phyloP scores from a whole-genome alignment of 2,329 filamentous ascomycete species.

The Verruconis gallopava region DNA sequence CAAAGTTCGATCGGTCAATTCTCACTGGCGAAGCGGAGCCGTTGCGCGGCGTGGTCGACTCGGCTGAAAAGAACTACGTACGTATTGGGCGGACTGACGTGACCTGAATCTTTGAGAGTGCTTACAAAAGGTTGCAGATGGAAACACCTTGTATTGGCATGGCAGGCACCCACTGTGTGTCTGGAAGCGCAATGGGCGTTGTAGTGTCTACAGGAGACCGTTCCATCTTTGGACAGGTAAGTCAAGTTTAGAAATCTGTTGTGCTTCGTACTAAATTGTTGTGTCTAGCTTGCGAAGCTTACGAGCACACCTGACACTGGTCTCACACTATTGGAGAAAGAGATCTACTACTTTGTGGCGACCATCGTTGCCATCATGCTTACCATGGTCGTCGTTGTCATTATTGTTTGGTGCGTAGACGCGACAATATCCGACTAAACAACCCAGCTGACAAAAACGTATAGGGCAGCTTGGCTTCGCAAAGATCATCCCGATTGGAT shows the following conservation, averaged over 20 bases:
- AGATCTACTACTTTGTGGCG: conserved; percentile 59
- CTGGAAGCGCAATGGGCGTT: conserved; percentile 52
- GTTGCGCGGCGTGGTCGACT: conserved; percentile 49
- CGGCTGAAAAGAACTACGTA: conserved; percentile 26
- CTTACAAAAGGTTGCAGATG: conserved; percentile 49
- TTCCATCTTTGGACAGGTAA: conserved; percentile 58
- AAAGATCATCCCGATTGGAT: conserved; percentile 57
- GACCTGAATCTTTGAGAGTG: conserved; percentile 29
- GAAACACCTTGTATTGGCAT: conserved; percentile 66
- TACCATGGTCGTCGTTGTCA: conserved; percentile 49
- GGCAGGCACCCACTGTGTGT: conserved; percentile 67
- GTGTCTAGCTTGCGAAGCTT: conserved; percentile 44
- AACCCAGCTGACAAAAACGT: conserved; percentile 4
- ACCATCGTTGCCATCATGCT: conserved; percentile 58
- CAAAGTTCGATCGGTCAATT: conserved; percentile 60
- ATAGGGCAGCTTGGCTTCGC: conserved; percentile 56
- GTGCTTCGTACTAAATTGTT: background rate
- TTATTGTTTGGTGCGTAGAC: conserved; percentile 47
- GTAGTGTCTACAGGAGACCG: conserved; percentile 59
- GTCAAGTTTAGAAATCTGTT: background rate
- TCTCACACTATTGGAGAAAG: conserved; percentile 57
- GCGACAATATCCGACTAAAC: background rate
- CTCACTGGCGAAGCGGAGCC: conserved; percentile 59
- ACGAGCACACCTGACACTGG: conserved; percentile 56
- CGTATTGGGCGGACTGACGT: background rate